Conservation (phyloP, 208 protist species). For the Leishmania major region DNA sequence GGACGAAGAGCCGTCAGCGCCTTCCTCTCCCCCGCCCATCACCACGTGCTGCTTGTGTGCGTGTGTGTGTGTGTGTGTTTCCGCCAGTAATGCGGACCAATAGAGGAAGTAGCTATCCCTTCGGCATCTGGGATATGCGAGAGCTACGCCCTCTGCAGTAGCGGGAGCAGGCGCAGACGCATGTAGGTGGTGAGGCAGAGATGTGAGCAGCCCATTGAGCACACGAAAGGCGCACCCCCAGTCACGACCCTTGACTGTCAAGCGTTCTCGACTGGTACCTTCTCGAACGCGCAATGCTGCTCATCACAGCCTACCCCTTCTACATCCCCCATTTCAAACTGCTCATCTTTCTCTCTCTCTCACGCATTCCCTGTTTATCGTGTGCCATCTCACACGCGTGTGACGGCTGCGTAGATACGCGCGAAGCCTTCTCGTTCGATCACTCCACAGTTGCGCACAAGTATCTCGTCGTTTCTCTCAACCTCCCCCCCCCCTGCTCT, state of each 20-base stretch:
- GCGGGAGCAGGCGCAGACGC: not conserved
- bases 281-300: not conserved
- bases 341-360: not conserved
- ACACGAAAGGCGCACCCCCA: not conserved
- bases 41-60: not conserved
- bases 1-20: not conserved
- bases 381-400: too few relatives aligned
- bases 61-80: too few relatives aligned
- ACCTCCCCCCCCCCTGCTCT: too few relatives aligned
- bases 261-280: not conserved
- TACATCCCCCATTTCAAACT: not conserved
- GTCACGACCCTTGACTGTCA: not conserved
- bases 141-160: not conserved
- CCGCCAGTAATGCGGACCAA: not conserved
- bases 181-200: not conserved
- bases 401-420: not conserved
- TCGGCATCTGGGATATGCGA: not conserved
- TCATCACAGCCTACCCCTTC: not conserved
- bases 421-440: not conserved
- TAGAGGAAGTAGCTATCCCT: not conserved
- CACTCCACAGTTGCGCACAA: not conserved
- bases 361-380: not conserved
- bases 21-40: not conserved
- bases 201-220: not conserved
- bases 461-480: not conserved